These are phyloP conservation scores for Cladosporium sp. DNA, from an alignment of 2,329 filamentous ascomycete species.

Conservation along the genomic window DNA sequence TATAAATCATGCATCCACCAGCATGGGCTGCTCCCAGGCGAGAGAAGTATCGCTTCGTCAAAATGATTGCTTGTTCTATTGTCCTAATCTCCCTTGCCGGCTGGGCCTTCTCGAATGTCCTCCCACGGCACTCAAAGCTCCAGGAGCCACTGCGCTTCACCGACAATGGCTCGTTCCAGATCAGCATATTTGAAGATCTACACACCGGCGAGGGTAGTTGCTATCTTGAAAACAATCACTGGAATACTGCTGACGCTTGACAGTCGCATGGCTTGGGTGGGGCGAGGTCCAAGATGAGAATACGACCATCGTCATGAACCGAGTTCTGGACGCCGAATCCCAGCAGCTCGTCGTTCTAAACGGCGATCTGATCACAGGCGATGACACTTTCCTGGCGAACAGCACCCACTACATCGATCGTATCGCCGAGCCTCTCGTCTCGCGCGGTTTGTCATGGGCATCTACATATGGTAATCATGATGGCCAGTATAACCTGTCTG, in stretches of 20 bases:
- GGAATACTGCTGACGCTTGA: not conserved
- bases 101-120: not conserved
- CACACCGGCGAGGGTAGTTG: constrained; percentile 63
- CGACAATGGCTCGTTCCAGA: constrained; percentile 45
- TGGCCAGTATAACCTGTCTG: constrained; percentile 58
- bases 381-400: constrained; percentile 59
- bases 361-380: constrained; percentile 70
- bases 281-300: constrained; percentile 57
- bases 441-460: constrained; percentile 60
- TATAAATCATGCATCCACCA: constrained; percentile 4
- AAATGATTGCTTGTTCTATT: not conserved
- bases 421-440: constrained; percentile 59
- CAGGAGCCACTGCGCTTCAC: constrained; percentile 31
- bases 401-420: constrained; percentile 59
- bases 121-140: not conserved
- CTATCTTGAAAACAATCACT: not conserved
- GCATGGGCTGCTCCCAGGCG: constrained; percentile 4
- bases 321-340: constrained; percentile 57
- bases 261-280: constrained; percentile 39
- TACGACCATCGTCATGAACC: constrained; percentile 57
- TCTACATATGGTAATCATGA: constrained; percentile 74
- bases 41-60: constrained; percentile 9
- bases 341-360: constrained; percentile 67
- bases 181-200: constrained; percentile 66
- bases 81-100: not conserved